Evolutionary conservation across 495 filamentous ascomycete species (phyloP), one percentile per base, ranked within the genome.

Genomic region (Cladorrhinum samala): DNA sequence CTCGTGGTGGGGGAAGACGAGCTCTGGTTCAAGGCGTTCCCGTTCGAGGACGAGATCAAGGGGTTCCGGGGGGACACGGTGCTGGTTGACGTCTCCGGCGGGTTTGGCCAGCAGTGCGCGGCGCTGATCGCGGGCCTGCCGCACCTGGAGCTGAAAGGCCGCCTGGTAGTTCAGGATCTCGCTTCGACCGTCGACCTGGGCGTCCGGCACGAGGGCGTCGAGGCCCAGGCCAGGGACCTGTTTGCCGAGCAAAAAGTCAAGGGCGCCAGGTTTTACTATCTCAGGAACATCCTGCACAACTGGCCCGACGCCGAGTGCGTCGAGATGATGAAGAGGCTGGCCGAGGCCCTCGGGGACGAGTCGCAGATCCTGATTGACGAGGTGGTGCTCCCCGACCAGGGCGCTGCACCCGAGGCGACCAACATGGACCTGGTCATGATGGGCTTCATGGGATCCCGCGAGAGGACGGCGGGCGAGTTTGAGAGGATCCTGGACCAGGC

Each of bases 221-320:
- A 43, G 18, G 19, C 18, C 0, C 16, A 43, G 16, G n/a, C 16
- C 9, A 16, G 19, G 16, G 40, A 43, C 19, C 16, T 43, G 40
- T 43, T 43, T 20, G 3, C 40, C 2, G 6, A 46, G 8, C 52
- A 63, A 43, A 49, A 49, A 7, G 20, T 55, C 11, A 53, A 46
- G 64, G 73, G 69, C 19, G 69, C 77, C 2, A 66, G 68, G 14
- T 62, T 61, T 0, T 80, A 79, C 50, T 79, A 77, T 50, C 50
- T 78, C 27, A 72, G 74, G 17, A 62, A 67, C 23, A 60, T 80
- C 16, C 51, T 81, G 8, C 75, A 78, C 52, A 70, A 78, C 59
- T 73, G 61, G 57, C 57, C 70, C 0, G 67, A 77, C 44, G 65
- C 69, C 19, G 66, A 71, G 43, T 67, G 64, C 33, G 27, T 67